Percentiles rank a stretch among this genome's conserved stretches.
phyloP scores from a whole-genome alignment of 345 rosid species.

The Fremontodendron californicum region DNA sequence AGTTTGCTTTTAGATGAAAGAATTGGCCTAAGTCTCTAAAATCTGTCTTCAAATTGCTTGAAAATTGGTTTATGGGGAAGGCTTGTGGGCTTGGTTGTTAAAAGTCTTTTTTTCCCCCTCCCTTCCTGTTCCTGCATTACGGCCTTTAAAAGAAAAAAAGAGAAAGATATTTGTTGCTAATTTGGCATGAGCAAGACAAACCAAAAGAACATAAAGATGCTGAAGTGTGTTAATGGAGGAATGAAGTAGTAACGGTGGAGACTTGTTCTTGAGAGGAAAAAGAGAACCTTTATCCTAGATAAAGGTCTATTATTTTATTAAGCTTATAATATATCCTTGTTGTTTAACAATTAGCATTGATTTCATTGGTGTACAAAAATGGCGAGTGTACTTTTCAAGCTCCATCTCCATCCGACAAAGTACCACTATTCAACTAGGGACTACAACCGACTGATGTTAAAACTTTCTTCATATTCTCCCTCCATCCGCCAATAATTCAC shows the following conservation, averaged over 20 bases:
- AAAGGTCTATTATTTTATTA: too few species aligned
- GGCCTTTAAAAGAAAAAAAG: background rate
- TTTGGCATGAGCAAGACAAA: background rate
- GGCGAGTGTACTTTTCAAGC: background rate
- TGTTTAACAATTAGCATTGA: background rate
- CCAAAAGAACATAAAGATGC: background rate
- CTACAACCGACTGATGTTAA: background rate
- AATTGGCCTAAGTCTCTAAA: background rate
- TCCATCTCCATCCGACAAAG: background rate
- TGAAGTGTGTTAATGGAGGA: background rate
- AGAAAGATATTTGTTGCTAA: background rate
- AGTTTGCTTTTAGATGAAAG: background rate
- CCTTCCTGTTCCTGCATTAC: background rate
- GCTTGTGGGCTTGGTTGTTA: background rate
- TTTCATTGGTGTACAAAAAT: background rate
- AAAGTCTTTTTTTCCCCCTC: background rate
- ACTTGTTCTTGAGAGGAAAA: background rate
- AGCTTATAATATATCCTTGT: too few species aligned
- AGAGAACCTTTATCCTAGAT: too few species aligned
- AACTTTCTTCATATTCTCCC: background rate
- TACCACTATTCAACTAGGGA: too few species aligned
- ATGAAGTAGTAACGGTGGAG: background rate
- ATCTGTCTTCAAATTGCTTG: background rate
- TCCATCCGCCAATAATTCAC: constrained; percentile 11
- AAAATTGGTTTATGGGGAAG: background rate